Conservation (phyloP, 495 filamentous ascomycete genomes). For the Penicillium silybi region DNA sequence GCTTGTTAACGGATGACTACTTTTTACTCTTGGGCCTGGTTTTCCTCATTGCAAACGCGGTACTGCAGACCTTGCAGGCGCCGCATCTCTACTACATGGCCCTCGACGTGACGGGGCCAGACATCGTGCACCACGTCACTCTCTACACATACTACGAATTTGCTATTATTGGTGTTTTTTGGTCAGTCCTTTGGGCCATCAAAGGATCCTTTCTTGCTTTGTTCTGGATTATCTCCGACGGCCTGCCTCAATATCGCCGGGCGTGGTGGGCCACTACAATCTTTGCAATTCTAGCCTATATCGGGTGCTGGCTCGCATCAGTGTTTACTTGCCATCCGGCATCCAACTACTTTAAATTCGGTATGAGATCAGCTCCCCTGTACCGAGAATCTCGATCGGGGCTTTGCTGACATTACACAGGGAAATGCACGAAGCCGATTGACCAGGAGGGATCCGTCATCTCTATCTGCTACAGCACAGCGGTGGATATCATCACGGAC, state of each 20-base stretch:
- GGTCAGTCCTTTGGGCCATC: constrained; percentile 44
- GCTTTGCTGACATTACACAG: constrained; percentile 4
- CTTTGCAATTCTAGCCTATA: constrained; percentile 34
- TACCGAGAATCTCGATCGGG: neutral
- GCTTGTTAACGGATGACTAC: constrained; percentile 39
- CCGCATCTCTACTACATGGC: constrained; percentile 39
- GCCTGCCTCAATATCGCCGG: constrained; percentile 32
- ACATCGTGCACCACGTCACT: constrained; percentile 14
- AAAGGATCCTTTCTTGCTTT: constrained; percentile 47
- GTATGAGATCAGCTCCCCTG: neutral
- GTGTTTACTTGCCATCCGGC: constrained; percentile 39
- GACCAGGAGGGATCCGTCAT: constrained; percentile 27
- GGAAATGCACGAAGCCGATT: constrained; percentile 13
- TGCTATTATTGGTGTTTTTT: constrained; percentile 45
- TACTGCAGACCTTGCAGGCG: constrained; percentile 43
- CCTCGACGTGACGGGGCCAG: constrained; percentile 21
- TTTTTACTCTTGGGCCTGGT: constrained; percentile 37
- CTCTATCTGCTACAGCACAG: constrained; percentile 42
- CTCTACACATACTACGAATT: constrained; percentile 38
- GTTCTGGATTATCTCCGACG: constrained; percentile 41
- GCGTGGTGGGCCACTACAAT: constrained; percentile 33
- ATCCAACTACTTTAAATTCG: constrained; percentile 38
- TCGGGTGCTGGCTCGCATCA: constrained; percentile 31
- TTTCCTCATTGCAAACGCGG: constrained; percentile 32
- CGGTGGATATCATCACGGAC: constrained; percentile 41